These are phyloP conservation scores for Haplographium delicatum DNA, from an alignment of 495 filamentous ascomycete genomes.

Conservation along the genomic window DNA sequence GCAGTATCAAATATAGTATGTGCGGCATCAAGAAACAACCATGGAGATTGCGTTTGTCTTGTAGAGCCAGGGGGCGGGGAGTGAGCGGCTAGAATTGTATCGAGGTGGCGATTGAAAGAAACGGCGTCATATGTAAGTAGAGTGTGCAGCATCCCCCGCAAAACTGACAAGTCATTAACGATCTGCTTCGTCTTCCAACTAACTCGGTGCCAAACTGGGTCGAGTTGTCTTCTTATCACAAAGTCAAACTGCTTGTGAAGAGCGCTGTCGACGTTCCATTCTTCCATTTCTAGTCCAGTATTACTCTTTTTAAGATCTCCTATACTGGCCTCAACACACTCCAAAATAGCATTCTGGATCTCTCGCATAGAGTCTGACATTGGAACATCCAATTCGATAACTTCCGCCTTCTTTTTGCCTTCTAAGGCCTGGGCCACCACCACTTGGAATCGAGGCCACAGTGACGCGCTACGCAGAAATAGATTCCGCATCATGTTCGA, in stretches of 20 bases:
- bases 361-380: constrained; percentile 93
- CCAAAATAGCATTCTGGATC: constrained; percentile 90
- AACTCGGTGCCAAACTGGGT: constrained; percentile 95
- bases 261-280: constrained; percentile 96
- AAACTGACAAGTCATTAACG: constrained; percentile 77
- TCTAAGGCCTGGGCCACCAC: constrained; percentile 84
- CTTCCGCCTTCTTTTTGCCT: constrained; percentile 90
- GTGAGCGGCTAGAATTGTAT: constrained; percentile 88
- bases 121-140: constrained; percentile 87
- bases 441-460: constrained; percentile 96
- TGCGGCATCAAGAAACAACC: constrained; percentile 94
- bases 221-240: constrained; percentile 81
- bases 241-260: constrained; percentile 89
- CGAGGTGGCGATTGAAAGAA: constrained; percentile 85
- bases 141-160: constrained; percentile 80
- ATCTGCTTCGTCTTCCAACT: constrained; percentile 94
- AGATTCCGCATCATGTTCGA: constrained; percentile 89
- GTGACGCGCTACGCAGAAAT: constrained; percentile 78
- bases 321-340: constrained; percentile 94
- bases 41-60: constrained; percentile 84
- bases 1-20: constrained; percentile 91
- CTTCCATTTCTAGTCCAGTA: constrained; percentile 86
- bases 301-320: constrained; percentile 87
- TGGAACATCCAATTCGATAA: constrained; percentile 93
- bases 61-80: constrained; percentile 84